phyloP scores from a whole-genome alignment of 208 protist genomes.

The Kentomonas sorsogonicus region DNA sequence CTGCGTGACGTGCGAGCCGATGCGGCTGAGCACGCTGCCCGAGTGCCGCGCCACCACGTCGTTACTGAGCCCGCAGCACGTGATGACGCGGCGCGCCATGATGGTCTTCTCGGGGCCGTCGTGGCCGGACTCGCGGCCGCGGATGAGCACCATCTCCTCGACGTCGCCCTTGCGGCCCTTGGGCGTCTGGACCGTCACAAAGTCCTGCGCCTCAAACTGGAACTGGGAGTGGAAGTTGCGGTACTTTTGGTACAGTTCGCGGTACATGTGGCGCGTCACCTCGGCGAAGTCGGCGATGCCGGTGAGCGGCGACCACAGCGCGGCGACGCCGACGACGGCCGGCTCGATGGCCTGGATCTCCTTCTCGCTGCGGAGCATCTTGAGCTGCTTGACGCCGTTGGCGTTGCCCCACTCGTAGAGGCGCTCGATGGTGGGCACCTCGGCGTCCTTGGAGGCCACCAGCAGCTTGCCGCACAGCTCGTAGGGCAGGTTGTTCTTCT shows the following conservation, averaged over 20 bases:
- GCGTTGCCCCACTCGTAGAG: slow-evolving; percentile 68
- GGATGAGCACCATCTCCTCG: slow-evolving; percentile 70
- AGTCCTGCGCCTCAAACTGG: slow-evolving; percentile 68
- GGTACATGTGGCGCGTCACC: slow-evolving; percentile 63
- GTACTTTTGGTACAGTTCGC: slow-evolving; percentile 36
- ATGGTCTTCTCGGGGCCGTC: slow-evolving; percentile 64
- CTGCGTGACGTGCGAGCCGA: slow-evolving; percentile 58
- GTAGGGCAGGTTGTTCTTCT: slow-evolving; percentile 73
- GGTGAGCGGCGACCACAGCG: slow-evolving; percentile 82
- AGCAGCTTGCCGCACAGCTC: slow-evolving; percentile 88
- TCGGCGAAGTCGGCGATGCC: slow-evolving; percentile 83
- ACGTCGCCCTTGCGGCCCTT: slow-evolving; percentile 14
- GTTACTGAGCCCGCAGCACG: slow-evolving; percentile 80
- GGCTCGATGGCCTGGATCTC: slow-evolving; percentile 75
- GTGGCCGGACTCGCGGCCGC: slow-evolving; percentile 70
- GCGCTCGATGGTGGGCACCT: slow-evolving; percentile 50
- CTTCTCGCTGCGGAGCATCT: slow-evolving; percentile 56
- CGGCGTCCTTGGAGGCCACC: slow-evolving; percentile 54
- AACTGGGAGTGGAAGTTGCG: slow-evolving; percentile 54
- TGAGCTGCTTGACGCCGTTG: slow-evolving; percentile 81
- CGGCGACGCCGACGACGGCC: slow-evolving; percentile 50
- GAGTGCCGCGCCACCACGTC: slow-evolving; percentile 59
- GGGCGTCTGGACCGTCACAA: slow-evolving; percentile 48
- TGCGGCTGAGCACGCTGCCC: slow-evolving; percentile 31
- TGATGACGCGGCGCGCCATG: slow-evolving; percentile 65